These are phyloP conservation scores for Amylostereum areolatum DNA, from an alignment of 1,284 basidiomycete species.

Conservation along the genomic window DNA sequence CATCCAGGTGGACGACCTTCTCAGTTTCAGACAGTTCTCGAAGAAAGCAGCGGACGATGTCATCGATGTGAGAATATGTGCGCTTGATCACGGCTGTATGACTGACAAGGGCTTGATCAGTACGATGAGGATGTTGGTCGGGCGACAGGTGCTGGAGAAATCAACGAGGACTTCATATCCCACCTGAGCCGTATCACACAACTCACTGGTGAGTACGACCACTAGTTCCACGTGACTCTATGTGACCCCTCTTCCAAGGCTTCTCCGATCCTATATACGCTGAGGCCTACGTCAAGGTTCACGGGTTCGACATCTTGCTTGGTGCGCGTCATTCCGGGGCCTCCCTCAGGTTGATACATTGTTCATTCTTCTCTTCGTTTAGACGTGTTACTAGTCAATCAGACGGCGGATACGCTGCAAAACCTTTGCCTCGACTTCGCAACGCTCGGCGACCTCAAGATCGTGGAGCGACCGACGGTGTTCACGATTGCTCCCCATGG, in stretches of 20 bases:
- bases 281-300: slow-evolving; percentile 97
- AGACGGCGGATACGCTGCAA: slow-evolving; percentile 91
- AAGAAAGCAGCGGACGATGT: slow-evolving; percentile 83
- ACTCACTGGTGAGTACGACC: slow-evolving; percentile 65
- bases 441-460: slow-evolving; percentile 94
- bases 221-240: background rate
- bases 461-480: slow-evolving; percentile 91
- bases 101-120: slow-evolving; percentile 32
- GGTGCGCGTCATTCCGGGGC: slow-evolving; percentile 37
- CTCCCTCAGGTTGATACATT: background rate
- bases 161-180: slow-evolving; percentile 93
- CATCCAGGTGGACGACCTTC: slow-evolving; percentile 90
- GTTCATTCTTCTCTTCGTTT: background rate
- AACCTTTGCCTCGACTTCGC: slow-evolving; percentile 98
- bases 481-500: slow-evolving; percentile 94
- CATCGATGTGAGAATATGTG: slow-evolving; percentile 63
- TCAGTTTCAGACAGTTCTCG: slow-evolving; percentile 91
- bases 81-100: background rate
- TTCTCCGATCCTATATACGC: slow-evolving; percentile 99
- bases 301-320: slow-evolving; percentile 95
- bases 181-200: slow-evolving; percentile 95
- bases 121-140: slow-evolving; percentile 86
- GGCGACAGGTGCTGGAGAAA: slow-evolving; percentile 83
- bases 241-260: slow-evolving; percentile 37
- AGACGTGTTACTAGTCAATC: slow-evolving; percentile 97